Conservation (phyloP, 306 rosid genomes). For the Vicia faba region DNA sequence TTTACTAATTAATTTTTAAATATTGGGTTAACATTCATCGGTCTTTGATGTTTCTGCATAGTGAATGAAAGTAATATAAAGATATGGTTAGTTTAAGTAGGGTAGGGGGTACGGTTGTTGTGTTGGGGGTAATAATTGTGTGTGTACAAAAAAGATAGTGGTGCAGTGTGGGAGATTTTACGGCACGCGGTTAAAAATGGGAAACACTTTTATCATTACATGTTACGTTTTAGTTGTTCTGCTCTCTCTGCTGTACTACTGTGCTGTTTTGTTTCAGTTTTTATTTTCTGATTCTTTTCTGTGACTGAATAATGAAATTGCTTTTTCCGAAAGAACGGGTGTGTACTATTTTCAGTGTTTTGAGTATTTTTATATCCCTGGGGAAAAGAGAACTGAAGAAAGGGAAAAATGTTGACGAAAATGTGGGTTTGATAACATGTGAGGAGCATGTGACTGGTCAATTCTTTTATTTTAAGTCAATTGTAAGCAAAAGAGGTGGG, state of each 20-base stretch:
- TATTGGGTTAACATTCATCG: no score
- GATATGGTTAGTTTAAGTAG: background rate
- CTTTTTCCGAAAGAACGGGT: background rate
- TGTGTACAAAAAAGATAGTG: slow-evolving; percentile 32
- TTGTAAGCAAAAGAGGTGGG: slow-evolving; percentile 17
- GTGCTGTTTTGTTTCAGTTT: slow-evolving; percentile 10
- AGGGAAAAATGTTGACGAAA: background rate
- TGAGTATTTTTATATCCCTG: background rate
- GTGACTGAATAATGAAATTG: slow-evolving; percentile 22
- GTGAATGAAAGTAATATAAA: no score
- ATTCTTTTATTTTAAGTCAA: slow-evolving; percentile 20
- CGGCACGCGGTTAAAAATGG: slow-evolving; percentile 44
- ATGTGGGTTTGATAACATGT: slow-evolving; percentile 19
- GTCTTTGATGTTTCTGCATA: no score
- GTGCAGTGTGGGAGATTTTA: slow-evolving; percentile 36
- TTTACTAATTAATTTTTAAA: background rate
- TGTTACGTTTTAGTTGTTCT: slow-evolving; percentile 21
- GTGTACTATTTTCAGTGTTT: slow-evolving; percentile 11
- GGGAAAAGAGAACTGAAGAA: background rate
- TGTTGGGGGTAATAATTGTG: slow-evolving; percentile 36
- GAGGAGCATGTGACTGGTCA: slow-evolving; percentile 47
- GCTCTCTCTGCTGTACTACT: background rate
- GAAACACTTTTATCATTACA: slow-evolving; percentile 16
- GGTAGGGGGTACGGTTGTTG: slow-evolving; percentile 42
- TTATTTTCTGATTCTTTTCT: background rate